A percentile compares a stretch with the other conserved stretches of the same genome.
Evolutionary conservation across 768 basidiomycete species (phyloP).

Genomic region (Lentinula aciculospora): DNA sequence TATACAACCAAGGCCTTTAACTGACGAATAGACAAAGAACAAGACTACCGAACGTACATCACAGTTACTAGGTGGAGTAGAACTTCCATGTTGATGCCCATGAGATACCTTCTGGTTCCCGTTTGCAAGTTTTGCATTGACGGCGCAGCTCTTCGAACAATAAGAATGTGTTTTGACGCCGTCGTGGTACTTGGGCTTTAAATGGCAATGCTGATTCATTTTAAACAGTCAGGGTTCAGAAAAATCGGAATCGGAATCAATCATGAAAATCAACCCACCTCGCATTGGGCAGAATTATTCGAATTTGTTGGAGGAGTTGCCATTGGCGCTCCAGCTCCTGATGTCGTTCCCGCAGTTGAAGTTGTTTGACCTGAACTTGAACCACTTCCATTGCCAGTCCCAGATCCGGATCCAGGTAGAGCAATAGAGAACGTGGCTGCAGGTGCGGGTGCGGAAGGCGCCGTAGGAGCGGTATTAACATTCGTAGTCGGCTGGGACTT

Average conservation of each 20-base stretch:
- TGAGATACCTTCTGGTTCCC: constrained; percentile 13
- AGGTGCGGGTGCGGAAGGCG: constrained; percentile 16
- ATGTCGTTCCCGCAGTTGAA: background rate
- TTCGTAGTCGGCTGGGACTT: constrained; percentile 19
- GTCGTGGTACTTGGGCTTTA: constrained; percentile 51
- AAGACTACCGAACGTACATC: constrained; percentile 30
- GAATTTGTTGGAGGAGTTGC: constrained; percentile 4
- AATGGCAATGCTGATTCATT: constrained; percentile 43
- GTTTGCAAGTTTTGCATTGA: constrained; percentile 33
- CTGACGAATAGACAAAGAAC: background rate
- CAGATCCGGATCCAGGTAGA: constrained; percentile 2
- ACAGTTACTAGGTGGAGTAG: constrained; percentile 35
- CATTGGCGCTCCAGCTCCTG: background rate
- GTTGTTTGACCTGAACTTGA: constrained; percentile 13
- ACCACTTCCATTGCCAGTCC: constrained; percentile 7
- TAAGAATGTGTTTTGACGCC: constrained; percentile 51
- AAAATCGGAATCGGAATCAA: constrained; percentile 8
- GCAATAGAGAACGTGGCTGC: constrained; percentile 19
- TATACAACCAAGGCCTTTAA: constrained; percentile 17
- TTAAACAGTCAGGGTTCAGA: background rate
- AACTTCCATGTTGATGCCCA: constrained; percentile 14
- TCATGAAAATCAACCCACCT: constrained; percentile 29
- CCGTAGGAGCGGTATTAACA: constrained; percentile 19
- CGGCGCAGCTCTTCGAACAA: constrained; percentile 53
- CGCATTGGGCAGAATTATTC: constrained; percentile 35